These are phyloP conservation scores for Fomitopsis betulina DNA, from an alignment of 1,284 basidiomycete species.

Conservation along the genomic window DNA sequence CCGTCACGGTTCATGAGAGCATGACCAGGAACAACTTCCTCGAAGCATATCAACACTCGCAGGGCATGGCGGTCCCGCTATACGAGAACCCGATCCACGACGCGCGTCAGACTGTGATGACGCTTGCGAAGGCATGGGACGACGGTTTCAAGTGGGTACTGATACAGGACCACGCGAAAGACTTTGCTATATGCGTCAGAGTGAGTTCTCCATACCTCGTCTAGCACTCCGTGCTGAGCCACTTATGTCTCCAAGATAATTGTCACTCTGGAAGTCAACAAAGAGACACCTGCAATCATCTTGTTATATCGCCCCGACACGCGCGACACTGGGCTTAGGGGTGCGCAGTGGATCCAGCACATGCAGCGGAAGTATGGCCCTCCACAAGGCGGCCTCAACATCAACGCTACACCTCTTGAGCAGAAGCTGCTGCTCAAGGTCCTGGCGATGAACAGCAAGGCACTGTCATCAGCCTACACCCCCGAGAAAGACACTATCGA, in stretches of 20 bases:
- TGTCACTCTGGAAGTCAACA: constrained; percentile 23
- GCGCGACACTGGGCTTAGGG: constrained; percentile 14
- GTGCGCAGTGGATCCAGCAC: constrained; percentile 12
- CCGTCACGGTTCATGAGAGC: constrained; percentile 6
- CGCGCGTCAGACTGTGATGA: constrained; percentile 31
- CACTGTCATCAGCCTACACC: constrained; percentile 25
- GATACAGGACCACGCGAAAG: constrained; percentile 22
- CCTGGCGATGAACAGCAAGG: constrained; percentile 31
- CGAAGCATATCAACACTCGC: background rate
- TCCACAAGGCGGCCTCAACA: constrained; percentile 2
- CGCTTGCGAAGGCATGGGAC: constrained; percentile 25
- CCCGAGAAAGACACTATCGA: constrained; percentile 19
- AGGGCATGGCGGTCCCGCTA: background rate
- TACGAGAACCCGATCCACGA: constrained; percentile 32
- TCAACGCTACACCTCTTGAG: constrained; percentile 28
- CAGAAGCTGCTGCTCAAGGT: constrained; percentile 29
- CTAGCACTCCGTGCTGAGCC: background rate
- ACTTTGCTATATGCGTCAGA: constrained; percentile 25
- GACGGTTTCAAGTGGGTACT: constrained; percentile 20
- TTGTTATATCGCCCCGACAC: constrained; percentile 24
- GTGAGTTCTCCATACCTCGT: constrained; percentile 4
- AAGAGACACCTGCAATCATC: constrained; percentile 27
- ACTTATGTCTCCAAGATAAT: constrained; percentile 22
- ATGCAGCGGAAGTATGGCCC: constrained; percentile 4
- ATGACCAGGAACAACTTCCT: constrained; percentile 13